Evolutionary conservation across 768 basidiomycete genomes (phyloP), one percentile per base, ranked within the genome.

Genomic region (Lentinula raphanica): DNA sequence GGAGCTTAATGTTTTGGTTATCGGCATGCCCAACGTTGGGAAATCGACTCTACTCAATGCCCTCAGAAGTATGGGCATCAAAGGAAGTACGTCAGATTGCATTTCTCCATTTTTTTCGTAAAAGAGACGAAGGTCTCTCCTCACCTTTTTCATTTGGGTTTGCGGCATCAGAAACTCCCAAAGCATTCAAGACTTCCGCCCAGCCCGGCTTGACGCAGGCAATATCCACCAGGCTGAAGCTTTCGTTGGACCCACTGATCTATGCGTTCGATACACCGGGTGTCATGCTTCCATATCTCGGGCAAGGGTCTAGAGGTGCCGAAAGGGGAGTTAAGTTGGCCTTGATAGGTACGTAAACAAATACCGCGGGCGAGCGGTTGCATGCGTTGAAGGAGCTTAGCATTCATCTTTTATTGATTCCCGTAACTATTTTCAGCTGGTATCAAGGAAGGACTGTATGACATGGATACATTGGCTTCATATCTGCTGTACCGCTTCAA

Each of bases 11-110:
- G 88, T 98, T 6, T 80, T 98, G 2, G 93, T 98, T 23, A 87
- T 97, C 59, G 97, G 97, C 23, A 98, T 99, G 96, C 97, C 97
- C 17, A 98, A 98, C 70, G 94, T 98, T 48, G 96, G 96, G 40
- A 98, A 99, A 74, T 98, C 95, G 13, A 95, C 92, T 2, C 72
- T 98, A 51, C 76, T 99, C 12, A 99, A 99, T 67, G 85, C 93
- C 1, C 79, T 99, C 27, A 83, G 96, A 42, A 86, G 83, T 66
- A 86, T 86, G 67, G 96, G 96, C 11, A 90, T 96, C 45, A 77
- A 81, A 65, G 94, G 94, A 68, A 87, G 94, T 95, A 70, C 68
- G 86, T 81, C 55, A 40, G 27, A 60, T 60, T 56, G 59, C 51
- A 59, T 32, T 25, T 48, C 46, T 27, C 29, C 56, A 49, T 58